phyloP scores from a whole-genome alignment of 2,329 filamentous ascomycete species.

The Clarireedia paspali region DNA sequence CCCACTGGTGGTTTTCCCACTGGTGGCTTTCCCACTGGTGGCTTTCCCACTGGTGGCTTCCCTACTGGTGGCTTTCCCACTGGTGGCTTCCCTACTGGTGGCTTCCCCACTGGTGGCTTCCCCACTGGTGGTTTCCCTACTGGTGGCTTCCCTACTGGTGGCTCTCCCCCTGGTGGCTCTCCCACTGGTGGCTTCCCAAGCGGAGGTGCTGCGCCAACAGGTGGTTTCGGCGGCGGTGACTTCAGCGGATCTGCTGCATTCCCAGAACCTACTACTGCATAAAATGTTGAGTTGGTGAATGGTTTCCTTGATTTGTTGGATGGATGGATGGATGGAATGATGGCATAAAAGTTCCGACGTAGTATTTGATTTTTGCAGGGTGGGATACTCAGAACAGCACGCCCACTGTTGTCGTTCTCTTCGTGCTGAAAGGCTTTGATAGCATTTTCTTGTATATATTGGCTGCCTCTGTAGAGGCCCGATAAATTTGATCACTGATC shows the following conservation, averaged over 20 bases:
- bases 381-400: neutral
- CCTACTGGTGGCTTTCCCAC: no score
- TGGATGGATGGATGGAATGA: neutral
- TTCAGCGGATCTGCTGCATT: neutral
- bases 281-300: neutral
- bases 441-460: conserved; percentile 1
- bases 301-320: neutral
- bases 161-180: no score
- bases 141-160: no score
- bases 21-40: no score
- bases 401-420: neutral
- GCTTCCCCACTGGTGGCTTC: no score
- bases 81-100: no score
- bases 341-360: neutral
- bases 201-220: neutral
- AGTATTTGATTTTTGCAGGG: neutral
- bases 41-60: no score
- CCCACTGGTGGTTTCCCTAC: no score
- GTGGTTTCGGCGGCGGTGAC: neutral
- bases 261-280: neutral
- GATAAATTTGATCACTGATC: neutral
- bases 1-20: no score
- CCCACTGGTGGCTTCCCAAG: neutral
- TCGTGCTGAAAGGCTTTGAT: neutral
- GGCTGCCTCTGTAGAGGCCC: neutral